Base-by-base conservation (phyloP, 495 filamentous ascomycete genomes). In the Daldinia grandis region DNA sequence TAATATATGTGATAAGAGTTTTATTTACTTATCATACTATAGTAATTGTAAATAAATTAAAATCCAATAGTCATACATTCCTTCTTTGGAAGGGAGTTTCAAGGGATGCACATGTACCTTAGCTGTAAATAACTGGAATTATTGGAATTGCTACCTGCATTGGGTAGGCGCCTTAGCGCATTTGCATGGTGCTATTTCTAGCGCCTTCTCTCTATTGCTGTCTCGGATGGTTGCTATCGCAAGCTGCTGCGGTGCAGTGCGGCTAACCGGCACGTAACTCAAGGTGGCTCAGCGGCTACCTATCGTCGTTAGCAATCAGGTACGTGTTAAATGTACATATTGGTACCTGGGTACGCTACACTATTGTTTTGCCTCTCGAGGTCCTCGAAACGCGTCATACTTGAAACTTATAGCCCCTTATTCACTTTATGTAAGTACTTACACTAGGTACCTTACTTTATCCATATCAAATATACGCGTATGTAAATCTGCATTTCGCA, bases 261-360 rank as follows among this genome's bases (percentile, higher is more conserved):
- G 69, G 69, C 69, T 63, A 72, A 57, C 31, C 64, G 69, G 69
- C 64, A 72, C 69, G 69, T 60, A 68, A 60, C 58, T 68, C 24
- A 47, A 25, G 8, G 69, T 72, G 69, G 69, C 69, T 72, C 55
- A 72, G 69, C 47, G 15, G n/a, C 25, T 35, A 33, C 21, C 25
- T 35, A 33, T 33, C 30, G 37, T 6, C 9, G n/a, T 15, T 57
- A 35, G 5, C 30, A 14, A 24, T 5, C n/a, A n/a, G n/a, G 1
- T 57, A 35, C 27, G 31, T 51, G 12, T 30, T n/a, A 0, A 4
- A 53, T 25, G 12, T 47, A 47, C 9, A 47, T 21, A 21, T 8
- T 8, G 3, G 42, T 47, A 47, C 42, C 42, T 47, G 10, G 42
- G 42, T 47, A 24, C 42, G 42, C 21, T 7, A 24, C 28, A 19